Evolutionary conservation across 83 land plant species (phyloP), one percentile per base, ranked within the genome.

Genomic region (Thuja plicata): DNA sequence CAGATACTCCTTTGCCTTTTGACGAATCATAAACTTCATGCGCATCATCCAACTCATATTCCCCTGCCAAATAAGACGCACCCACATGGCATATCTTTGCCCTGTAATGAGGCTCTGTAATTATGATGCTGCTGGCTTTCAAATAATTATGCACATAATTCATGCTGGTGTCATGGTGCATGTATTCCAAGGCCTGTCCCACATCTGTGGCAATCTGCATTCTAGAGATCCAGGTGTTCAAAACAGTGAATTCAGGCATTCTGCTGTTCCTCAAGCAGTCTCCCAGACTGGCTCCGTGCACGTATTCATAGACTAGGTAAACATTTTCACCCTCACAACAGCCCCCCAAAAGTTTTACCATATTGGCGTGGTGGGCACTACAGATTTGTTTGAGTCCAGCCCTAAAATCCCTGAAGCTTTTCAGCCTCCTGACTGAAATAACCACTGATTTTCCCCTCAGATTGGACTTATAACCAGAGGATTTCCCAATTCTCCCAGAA

Each of bases 51-150:
- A 5, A 19, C 45, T 27, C 70, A 24, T 37, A 30, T 87, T 98
- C 97, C 27, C 99, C 97, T 54, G 93, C 87, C 45, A 98, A 88
- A 83, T 89, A 92, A 19, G 99, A 91, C 55, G 97, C 89, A 50
- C 99, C 99, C 86, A 94, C 94, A 83, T 95, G 96, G 89, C 96
- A 93, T 84, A 98, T 93, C 86, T 90, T 93, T 15, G 93, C 99
- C n/a, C 77, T 88, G 45, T 94, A 89, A 11, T 83, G 86, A 15
- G 90, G 89, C 40, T 95, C 95, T 34, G 92, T 57, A 76, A 97
- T 85, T 35, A 96, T 88, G 57, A 96, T 89, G 89, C 90, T 91
- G 89, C 91, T 85, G 90, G 94, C 91, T 88, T 92, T 96, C 89
- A 98, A 85, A 78, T 94, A 94, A 84, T 96, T 96, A 87, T 98